Percentiles rank a stretch among this genome's conserved stretches.
These are phyloP conservation scores for Phylloporus rhodoxanthus DNA, from an alignment of 768 basidiomycete species.

Conservation along the genomic window DNA sequence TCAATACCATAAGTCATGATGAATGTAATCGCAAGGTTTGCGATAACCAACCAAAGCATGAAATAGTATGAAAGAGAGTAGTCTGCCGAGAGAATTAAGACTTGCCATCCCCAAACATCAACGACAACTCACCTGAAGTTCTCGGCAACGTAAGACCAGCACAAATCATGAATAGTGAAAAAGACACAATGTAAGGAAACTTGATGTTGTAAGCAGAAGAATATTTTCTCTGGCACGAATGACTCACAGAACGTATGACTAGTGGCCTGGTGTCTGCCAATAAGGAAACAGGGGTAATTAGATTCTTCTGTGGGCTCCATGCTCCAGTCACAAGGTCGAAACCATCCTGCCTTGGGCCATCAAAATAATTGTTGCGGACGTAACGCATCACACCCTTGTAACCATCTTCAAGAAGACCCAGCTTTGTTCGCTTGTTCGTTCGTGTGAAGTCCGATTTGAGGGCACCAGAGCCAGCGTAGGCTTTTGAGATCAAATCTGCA, in stretches of 20 bases:
- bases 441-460: slow-evolving; percentile 96
- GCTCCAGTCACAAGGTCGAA: slow-evolving; percentile 90
- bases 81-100: slow-evolving; percentile 40
- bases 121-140: slow-evolving; percentile 67
- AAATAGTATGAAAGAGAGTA: slow-evolving; percentile 84
- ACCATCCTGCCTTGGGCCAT: slow-evolving; percentile 89
- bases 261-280: slow-evolving; percentile 78
- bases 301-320: slow-evolving; percentile 80
- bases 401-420: slow-evolving; percentile 79
- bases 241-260: slow-evolving; percentile 71
- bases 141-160: slow-evolving; percentile 83
- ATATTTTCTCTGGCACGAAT: neutral
- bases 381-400: slow-evolving; percentile 81
- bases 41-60: slow-evolving; percentile 68
- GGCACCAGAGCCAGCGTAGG: slow-evolving; percentile 93
- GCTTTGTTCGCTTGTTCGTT: slow-evolving; percentile 80
- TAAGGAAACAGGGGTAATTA: slow-evolving; percentile 62
- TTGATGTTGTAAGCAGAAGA: slow-evolving; percentile 28
- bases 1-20: slow-evolving; percentile 85
- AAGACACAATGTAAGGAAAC: slow-evolving; percentile 79
- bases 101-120: neutral
- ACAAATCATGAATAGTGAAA: slow-evolving; percentile 83
- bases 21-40: slow-evolving; percentile 58
- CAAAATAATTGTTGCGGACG: slow-evolving; percentile 93
- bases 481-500: slow-evolving; percentile 81